Evolutionary conservation across 192 early-diverging fungal genomes (phyloP).

Genomic region (Podila clonocystis): DNA sequence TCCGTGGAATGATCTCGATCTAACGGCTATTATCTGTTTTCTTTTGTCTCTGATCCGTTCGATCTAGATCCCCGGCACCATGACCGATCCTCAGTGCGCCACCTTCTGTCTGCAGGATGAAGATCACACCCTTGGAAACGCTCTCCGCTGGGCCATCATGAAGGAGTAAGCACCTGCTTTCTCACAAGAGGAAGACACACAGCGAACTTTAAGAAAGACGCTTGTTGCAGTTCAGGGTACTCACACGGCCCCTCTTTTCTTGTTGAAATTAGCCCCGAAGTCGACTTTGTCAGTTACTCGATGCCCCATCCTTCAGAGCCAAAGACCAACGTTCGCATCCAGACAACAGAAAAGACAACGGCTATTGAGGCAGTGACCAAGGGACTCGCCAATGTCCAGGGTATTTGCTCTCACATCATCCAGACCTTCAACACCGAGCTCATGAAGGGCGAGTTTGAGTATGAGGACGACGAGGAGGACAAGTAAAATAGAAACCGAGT

Average conservation of each 20-base stretch:
- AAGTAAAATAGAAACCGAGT: constrained; percentile 7
- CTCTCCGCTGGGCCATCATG: constrained; percentile 92
- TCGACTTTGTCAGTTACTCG: constrained; percentile 95
- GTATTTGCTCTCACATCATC: constrained; percentile 75
- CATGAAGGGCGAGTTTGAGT: constrained; percentile 66
- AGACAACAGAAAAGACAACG: constrained; percentile 84
- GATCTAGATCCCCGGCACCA: constrained; percentile 62
- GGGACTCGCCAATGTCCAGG: constrained; percentile 85
- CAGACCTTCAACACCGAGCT: constrained; percentile 70
- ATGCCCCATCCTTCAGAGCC: constrained; percentile 97
- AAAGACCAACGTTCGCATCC: constrained; percentile 92
- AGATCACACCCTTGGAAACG: constrained; percentile 97
- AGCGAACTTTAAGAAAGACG: too few relatives aligned
- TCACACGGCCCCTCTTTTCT: neutral
- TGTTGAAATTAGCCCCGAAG: constrained; percentile 69
- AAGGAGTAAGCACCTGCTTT: constrained; percentile 75
- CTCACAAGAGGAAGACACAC: too few relatives aligned
- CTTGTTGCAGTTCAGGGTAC: neutral
- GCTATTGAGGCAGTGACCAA: constrained; percentile 87
- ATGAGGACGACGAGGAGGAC: constrained; percentile 49
- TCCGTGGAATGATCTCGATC: neutral
- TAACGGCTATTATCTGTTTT: neutral
- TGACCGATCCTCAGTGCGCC: constrained; percentile 76
- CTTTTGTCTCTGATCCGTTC: neutral
- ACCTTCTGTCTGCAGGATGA: constrained; percentile 93